Evolutionary conservation across 1,284 basidiomycete genomes (phyloP).

Genomic region (Bondarzewia mesenterica): DNA sequence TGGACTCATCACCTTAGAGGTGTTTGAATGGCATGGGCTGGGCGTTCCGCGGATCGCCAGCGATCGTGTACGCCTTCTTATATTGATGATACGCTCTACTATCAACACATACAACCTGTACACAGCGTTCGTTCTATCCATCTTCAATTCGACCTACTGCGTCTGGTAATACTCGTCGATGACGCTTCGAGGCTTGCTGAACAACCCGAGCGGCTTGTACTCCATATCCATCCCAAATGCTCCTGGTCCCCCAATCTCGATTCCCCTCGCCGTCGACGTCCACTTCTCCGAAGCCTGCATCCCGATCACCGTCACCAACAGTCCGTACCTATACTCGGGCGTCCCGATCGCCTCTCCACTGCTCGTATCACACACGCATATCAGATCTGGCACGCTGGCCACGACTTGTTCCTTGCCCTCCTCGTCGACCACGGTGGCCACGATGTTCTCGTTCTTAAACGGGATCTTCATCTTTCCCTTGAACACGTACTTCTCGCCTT

Average conservation of each 20-base stretch:
- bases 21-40: too few relatives aligned
- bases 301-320: slow-evolving; percentile 26
- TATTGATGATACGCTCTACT: too few relatives aligned
- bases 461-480: slow-evolving; percentile 17
- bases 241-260: slow-evolving; percentile 19
- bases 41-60: too few relatives aligned
- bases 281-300: slow-evolving; percentile 26
- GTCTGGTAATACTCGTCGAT: slow-evolving; percentile 6
- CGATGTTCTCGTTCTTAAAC: slow-evolving; percentile 30
- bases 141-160: too few relatives aligned
- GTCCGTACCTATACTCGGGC: slow-evolving; percentile 23
- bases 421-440: slow-evolving; percentile 9
- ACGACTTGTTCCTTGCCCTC: slow-evolving; percentile 11
- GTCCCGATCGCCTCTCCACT: slow-evolving; percentile 27
- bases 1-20: too few relatives aligned
- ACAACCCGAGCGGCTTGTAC: slow-evolving; percentile 8
- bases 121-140: too few relatives aligned
- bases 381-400: slow-evolving; percentile 29
- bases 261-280: slow-evolving; percentile 23
- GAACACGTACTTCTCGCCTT: neutral
- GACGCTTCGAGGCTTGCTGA: slow-evolving; percentile 6
- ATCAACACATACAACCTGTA: too few relatives aligned
- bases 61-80: too few relatives aligned
- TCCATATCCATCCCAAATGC: slow-evolving; percentile 15
- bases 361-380: slow-evolving; percentile 25